Evolutionary conservation across 1,284 basidiomycete species (phyloP).

Genomic region (Trametes sp.): DNA sequence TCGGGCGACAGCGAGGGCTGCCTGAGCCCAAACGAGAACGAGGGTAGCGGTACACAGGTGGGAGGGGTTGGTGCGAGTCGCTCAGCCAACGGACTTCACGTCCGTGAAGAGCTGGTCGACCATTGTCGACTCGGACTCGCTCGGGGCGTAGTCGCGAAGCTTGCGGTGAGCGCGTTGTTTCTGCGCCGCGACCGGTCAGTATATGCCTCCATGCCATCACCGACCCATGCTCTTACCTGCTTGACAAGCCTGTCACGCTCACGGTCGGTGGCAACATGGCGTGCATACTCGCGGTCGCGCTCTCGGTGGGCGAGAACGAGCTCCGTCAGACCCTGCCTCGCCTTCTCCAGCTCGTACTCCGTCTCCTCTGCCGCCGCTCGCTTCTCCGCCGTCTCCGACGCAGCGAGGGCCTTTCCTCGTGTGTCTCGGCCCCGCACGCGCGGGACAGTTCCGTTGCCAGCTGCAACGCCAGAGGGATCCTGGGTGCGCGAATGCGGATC

Average conservation of each 20-base stretch:
- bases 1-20: not conserved
- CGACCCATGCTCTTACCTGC: slow-evolving; percentile 20
- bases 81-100: slow-evolving; percentile 8
- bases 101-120: slow-evolving; percentile 19
- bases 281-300: slow-evolving; percentile 36
- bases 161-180: slow-evolving; percentile 23
- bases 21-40: not conserved
- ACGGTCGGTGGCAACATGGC: slow-evolving; percentile 25
- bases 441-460: too few species aligned
- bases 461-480: not conserved
- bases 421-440: slow-evolving; percentile 26
- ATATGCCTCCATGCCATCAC: slow-evolving; percentile 4
- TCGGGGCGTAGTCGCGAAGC: slow-evolving; percentile 14
- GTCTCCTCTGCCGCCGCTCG: slow-evolving; percentile 13
- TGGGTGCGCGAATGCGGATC: not conserved
- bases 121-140: slow-evolving; percentile 29
- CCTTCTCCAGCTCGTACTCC: slow-evolving; percentile 13
- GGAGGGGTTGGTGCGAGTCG: not conserved
- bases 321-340: slow-evolving; percentile 28
- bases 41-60: not conserved
- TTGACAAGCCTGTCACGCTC: slow-evolving; percentile 23
- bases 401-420: slow-evolving; percentile 26
- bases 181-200: slow-evolving; percentile 16
- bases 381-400: slow-evolving; percentile 19
- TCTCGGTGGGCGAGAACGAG: slow-evolving; percentile 36